These are phyloP conservation scores for Isabelozyma pseudorhagii DNA, from an alignment of 805 yeast species.

Conservation along the genomic window DNA sequence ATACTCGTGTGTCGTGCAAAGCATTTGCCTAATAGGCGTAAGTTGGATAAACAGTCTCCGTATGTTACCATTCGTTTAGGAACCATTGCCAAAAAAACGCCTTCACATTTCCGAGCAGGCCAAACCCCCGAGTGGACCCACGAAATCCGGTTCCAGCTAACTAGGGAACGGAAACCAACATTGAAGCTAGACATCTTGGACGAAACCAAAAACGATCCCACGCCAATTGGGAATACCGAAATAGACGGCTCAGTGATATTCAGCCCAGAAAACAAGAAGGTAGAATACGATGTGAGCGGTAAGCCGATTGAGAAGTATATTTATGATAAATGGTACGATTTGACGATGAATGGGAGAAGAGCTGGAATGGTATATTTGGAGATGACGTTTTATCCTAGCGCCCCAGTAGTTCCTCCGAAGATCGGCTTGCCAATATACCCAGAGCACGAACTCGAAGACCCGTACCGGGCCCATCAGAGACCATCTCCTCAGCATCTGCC, in stretches of 20 bases:
- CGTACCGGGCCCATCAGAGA: not conserved
- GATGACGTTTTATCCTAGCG: constrained; percentile 81
- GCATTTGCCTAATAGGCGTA: constrained; percentile 81
- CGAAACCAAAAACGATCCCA: constrained; percentile 82
- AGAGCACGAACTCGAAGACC: constrained; percentile 2
- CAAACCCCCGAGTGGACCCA: constrained; percentile 90
- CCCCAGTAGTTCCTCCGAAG: constrained; percentile 43
- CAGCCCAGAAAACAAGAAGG: constrained; percentile 39
- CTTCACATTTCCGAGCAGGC: constrained; percentile 81
- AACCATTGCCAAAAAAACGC: constrained; percentile 76
- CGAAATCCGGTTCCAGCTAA: constrained; percentile 64
- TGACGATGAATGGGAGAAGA: constrained; percentile 62
- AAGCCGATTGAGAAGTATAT: constrained; percentile 60
- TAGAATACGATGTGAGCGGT: constrained; percentile 22
- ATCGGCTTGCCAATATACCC: constrained; percentile 4
- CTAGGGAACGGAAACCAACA: constrained; percentile 59
- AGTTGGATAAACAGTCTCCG: constrained; percentile 91
- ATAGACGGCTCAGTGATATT: constrained; percentile 76
- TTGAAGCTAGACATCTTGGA: constrained; percentile 77
- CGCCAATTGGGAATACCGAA: constrained; percentile 77
- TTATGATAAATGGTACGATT: constrained; percentile 79
- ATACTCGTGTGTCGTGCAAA: constrained; percentile 78
- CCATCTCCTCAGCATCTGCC: not conserved
- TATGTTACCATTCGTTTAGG: constrained; percentile 81
- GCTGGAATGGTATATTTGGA: constrained; percentile 91